Evolutionary conservation across 352 stramenopile species (phyloP), one percentile per base, ranked within the genome.

Genomic region (Pythium coloratum): DNA sequence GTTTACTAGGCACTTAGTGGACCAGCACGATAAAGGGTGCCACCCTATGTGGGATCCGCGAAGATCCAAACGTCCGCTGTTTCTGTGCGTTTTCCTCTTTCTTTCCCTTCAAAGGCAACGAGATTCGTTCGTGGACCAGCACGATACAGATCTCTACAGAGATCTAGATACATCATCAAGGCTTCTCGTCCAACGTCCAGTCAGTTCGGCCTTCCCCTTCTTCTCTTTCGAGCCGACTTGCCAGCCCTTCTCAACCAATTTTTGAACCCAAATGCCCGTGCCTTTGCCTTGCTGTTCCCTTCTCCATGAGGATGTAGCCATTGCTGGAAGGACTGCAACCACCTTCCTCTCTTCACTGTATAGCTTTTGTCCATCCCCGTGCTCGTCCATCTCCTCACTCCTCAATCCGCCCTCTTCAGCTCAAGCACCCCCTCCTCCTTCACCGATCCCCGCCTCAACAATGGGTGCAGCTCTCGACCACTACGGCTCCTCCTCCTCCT

Each of bases 351-450:
- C 33, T 38, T 38, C 33, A 38, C 6, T 10, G 33, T 10, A 24
- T 0, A 38, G 16, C 18, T 9, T 6, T 5, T 10, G 20, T 55
- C 49, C 49, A 33, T 34, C 20, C 49, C 20, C 20, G 10, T 2
- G 49, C 20, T 33, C 2, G 49, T 61, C 36, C 55, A 50, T 61
- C 55, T 7, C 30, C 55, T 61, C 55, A 61, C 46, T 61, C 55
- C 10, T 24, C 55, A 61, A 61, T 42, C 9, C 34, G 38, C 34
- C 34, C 8, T 50, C 55, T 28, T 26, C 36, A 38, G 55, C 55
- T 51, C 55, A 61, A 61, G 55, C 33, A 7, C n/a, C 36, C 6
- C 5, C 32, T 30, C 36, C 8, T 32, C 44, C 32, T n/a, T 7
- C 55, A 2, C n/a, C 36, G 13, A 33, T 13, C 55, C 8, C 55